A percentile compares a stretch with the other conserved stretches of the same genome.
Conservation (phyloP, 1,284 basidiomycete genomes). For the Moesziomyces sp. region DNA sequence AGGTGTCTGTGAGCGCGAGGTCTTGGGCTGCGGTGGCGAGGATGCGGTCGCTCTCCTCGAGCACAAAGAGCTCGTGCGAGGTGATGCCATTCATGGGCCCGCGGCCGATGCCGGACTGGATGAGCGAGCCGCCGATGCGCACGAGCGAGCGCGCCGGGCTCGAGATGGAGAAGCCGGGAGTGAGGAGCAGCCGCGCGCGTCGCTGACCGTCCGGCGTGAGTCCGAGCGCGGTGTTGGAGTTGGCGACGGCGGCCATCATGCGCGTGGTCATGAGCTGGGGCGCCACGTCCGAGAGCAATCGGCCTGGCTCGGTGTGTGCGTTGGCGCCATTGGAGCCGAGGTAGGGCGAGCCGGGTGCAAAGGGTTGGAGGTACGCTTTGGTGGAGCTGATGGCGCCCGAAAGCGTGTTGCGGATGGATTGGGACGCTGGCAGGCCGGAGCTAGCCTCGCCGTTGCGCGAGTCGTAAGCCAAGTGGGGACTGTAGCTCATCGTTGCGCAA, state of each 20-base stretch:
- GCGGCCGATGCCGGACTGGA: constrained; percentile 53
- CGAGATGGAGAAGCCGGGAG: constrained; percentile 57
- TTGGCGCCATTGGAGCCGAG: constrained; percentile 23
- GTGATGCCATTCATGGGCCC: constrained; percentile 58
- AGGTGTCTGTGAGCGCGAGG: constrained; percentile 31
- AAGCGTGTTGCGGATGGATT: constrained; percentile 42
- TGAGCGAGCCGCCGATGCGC: constrained; percentile 58
- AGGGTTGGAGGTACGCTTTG: constrained; percentile 56
- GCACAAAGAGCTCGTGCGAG: constrained; percentile 60
- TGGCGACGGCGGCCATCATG: constrained; percentile 62
- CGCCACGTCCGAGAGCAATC: constrained; percentile 65
- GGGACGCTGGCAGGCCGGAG: constrained; percentile 29
- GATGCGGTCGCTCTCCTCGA: constrained; percentile 64
- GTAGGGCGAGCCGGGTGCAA: constrained; percentile 44
- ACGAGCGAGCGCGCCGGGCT: constrained; percentile 61
- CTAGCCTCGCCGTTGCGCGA: constrained; percentile 22
- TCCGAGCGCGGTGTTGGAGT: constrained; percentile 54
- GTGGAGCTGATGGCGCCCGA: constrained; percentile 52
- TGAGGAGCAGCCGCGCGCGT: constrained; percentile 49
- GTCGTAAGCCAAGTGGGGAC: constrained; percentile 23
- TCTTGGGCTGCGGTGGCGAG: constrained; percentile 52
- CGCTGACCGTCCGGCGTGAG: constrained; percentile 53
- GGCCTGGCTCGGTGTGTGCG: constrained; percentile 42
- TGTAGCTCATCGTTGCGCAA: constrained; percentile 29
- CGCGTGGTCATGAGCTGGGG: constrained; percentile 65